Evolutionary conservation across 495 filamentous ascomycete species (phyloP).

Genomic region (Aspergillus taichungensis): DNA sequence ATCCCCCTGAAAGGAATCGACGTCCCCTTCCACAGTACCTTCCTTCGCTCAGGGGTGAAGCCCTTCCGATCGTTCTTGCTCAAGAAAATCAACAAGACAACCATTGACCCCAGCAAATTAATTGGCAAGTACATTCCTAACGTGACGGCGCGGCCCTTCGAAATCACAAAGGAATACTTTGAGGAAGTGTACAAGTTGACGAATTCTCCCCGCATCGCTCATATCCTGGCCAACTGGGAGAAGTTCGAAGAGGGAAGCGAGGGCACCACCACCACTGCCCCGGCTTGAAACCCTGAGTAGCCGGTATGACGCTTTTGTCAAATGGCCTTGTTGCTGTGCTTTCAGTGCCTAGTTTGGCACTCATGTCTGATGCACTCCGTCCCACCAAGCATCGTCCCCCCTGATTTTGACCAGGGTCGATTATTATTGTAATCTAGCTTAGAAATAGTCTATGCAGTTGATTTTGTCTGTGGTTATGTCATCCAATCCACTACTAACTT

Average conservation of each 20-base stretch:
- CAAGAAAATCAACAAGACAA: constrained; percentile 99
- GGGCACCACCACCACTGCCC: constrained; percentile 9
- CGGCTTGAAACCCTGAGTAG: constrained; percentile 4
- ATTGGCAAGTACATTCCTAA: constrained; percentile 99
- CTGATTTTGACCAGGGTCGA: no score
- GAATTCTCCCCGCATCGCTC: constrained; percentile 83
- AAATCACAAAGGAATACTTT: constrained; percentile 96
- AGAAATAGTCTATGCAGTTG: no score
- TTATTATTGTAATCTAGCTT: no score
- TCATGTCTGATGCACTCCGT: no score
- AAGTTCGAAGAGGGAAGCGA: constrained; percentile 49
- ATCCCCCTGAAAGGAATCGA: constrained; percentile 96
- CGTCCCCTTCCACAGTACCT: constrained; percentile 97
- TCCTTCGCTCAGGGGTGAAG: constrained; percentile 94
- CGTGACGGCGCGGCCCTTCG: constrained; percentile 90
- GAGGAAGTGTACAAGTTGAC: constrained; percentile 94
- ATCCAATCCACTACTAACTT: no score
- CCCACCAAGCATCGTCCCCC: no score
- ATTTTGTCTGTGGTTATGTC: no score
- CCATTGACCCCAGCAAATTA: constrained; percentile 91
- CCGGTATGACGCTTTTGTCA: background rate
- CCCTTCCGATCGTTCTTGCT: constrained; percentile 94
- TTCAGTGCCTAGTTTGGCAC: no score
- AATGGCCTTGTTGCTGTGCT: no score
- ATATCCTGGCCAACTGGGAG: constrained; percentile 80